Evolutionary conservation across 179 eudicot genomes (phyloP), one percentile per base, ranked within the genome.

Genomic region (Beta corolliflora): DNA sequence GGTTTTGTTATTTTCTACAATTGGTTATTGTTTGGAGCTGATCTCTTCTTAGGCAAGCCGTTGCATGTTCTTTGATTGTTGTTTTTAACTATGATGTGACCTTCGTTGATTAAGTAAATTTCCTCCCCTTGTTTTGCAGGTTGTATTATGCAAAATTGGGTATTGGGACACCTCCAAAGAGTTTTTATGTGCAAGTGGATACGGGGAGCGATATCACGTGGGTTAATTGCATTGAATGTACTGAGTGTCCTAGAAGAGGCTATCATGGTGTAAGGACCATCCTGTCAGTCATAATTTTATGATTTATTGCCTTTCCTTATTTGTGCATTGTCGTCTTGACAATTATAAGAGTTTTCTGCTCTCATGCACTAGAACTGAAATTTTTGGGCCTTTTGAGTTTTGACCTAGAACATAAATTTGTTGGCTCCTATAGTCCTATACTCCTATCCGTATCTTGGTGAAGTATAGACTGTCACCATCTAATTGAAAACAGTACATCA

Each of bases 111-210:
- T 59, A 41, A 55, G 10, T 77, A 55, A 64, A 31, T 53, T 52
- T 61, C 50, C 73, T 19, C 48, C 21, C 52, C 41, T 31, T 61
- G 50, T 46, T 46, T 66, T 80, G 76, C 81, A 87, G 89, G 70
- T 53, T 87, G 21, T 87, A 87, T 69, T 87, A 84, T 84, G 87
- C 89, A 55, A 87, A 84, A 73, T 75, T 87, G 60, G 89, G 85
- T 53, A 81, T 87, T 68, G 89, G 89, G 19, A 81, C 85, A n/a
- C 89, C 89, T 77, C 80, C 87, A 58, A 84, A 80, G 83, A 87
- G 80, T 82, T 87, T 84, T 61, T 87, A 87, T 77, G 79, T 87
- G 89, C 89, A 87, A 82, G 89, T 87, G 50, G 89, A 87, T 79
- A 87, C 87, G 25, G 89, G 89, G 31, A 84, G 77, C 73, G 87